Percentiles rank a stretch among this genome's conserved stretches.
phyloP scores from a whole-genome alignment of 352 stramenopile genomes.

The Pythium guiyangense region DNA sequence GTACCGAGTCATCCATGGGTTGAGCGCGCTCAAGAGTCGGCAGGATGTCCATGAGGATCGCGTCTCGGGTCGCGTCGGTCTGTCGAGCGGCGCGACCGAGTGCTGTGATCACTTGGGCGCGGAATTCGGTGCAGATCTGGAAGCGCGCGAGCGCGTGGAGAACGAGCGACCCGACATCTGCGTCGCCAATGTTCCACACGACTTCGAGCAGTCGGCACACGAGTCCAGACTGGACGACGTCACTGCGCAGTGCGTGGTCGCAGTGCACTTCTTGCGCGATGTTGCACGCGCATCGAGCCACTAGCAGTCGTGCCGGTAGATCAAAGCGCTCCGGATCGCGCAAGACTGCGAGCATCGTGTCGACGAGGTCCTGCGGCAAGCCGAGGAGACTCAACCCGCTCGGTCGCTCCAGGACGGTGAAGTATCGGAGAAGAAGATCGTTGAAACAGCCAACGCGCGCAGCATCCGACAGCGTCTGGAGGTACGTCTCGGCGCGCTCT shows the following conservation, averaged over 20 bases:
- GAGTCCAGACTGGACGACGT: background rate
- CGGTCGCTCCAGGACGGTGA: background rate
- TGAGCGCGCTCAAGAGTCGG: background rate
- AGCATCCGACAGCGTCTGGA: background rate
- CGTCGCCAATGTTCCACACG: slow-evolving; percentile 5
- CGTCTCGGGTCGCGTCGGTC: background rate
- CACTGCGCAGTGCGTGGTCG: background rate
- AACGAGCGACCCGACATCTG: background rate
- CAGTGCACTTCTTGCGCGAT: background rate
- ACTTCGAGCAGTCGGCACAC: background rate
- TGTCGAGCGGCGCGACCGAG: background rate
- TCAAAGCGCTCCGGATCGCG: background rate
- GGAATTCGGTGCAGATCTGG: slow-evolving; percentile 1
- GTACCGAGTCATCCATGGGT: background rate
- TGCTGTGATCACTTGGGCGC: background rate
- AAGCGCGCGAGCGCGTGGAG: slow-evolving; percentile 1
- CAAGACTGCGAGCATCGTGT: background rate
- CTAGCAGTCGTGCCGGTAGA: background rate
- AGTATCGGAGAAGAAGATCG: background rate
- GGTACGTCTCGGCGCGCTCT: background rate
- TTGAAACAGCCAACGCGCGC: background rate
- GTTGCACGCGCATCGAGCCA: background rate
- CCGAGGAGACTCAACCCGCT: background rate
- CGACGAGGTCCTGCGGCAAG: slow-evolving; percentile 1
- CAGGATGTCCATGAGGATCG: slow-evolving; percentile 2